Evolutionary conservation across 257 asterid species (phyloP), one percentile per base, ranked within the genome.

Genomic region (Anisodus tanguticus): DNA sequence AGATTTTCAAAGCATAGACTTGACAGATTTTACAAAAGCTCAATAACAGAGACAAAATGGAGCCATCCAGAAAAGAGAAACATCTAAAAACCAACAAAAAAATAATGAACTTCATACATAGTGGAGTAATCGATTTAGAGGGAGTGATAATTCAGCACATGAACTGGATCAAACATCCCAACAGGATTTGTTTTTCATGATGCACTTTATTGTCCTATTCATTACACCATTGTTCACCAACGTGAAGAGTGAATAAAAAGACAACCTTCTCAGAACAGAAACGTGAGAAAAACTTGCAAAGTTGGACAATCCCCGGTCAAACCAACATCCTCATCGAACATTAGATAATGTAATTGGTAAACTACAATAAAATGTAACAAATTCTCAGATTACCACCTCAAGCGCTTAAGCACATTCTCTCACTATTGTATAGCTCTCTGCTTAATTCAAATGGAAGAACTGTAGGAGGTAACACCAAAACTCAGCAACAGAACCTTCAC

Each of bases 81-180:
- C 64, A 51, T 77, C 79, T n/a, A 53, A 77, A 51, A 53, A 53
- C 35, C 77, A 74, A 49, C 15, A 51, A 77, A 77, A 41, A 53
- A 26, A 15, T 77, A 77, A 77, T 5, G 47, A 49, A 53, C 47
- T 53, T 53, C 81, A 77, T 53, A 51, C 26, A 53, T 37, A 77
- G 45, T 26, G 49, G 26, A 51, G 15, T 26, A 53, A 26, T 76
- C 13, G 16, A 51, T 51, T 77, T 77, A 53, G 64, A 26, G 81
- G 15, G 53, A 51, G 81, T 53, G 81, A 47, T 26, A 77, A 77
- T 53, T 53, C 81, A 53, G 47, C 26, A 51, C 64, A 26, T 76
- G 16, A 77, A 77, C 81, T 26, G 41, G 49, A 77, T 76, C 63
- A 77, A 53, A 77, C 63, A 49, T 76, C 13, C 63, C 11, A 76